These are phyloP conservation scores for Brassica cretica DNA, from an alignment of 345 rosid genomes.

Conservation along the genomic window DNA sequence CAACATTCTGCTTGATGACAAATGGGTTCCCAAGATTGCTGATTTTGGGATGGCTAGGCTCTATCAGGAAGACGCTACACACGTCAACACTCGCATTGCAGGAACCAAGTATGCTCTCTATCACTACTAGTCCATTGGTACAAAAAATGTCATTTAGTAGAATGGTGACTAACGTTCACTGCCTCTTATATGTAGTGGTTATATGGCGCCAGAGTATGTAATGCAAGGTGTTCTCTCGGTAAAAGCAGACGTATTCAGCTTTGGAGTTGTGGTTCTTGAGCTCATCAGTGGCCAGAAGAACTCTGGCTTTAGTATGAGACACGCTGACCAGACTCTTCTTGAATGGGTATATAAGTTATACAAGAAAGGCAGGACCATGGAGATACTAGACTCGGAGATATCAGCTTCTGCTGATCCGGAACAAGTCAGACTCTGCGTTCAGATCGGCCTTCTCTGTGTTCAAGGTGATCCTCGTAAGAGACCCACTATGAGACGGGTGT, in stretches of 20 bases:
- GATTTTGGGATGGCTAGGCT: constrained; percentile 99
- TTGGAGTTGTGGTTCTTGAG: constrained; percentile 90
- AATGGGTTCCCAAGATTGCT: constrained; percentile 96
- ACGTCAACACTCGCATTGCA: constrained; percentile 86
- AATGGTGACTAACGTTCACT: not conserved
- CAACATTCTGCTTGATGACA: constrained; percentile 84
- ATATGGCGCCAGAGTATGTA: constrained; percentile 97
- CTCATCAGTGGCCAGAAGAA: constrained; percentile 81
- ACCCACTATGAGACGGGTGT: constrained; percentile 70
- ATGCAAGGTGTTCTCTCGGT: constrained; percentile 80
- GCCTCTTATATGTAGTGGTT: constrained; percentile 56
- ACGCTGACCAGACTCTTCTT: constrained; percentile 63
- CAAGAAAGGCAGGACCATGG: constrained; percentile 68
- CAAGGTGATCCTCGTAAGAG: constrained; percentile 77
- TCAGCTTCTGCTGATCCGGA: constrained; percentile 53
- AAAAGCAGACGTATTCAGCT: constrained; percentile 95
- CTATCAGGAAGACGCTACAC: constrained; percentile 86
- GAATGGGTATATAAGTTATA: constrained; percentile 91
- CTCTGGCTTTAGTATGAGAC: constrained; percentile 50
- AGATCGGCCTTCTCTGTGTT: constrained; percentile 76
- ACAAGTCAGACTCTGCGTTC: constrained; percentile 69
- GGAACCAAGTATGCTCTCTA: constrained; percentile 82
- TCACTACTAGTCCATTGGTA: not conserved
- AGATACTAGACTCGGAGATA: constrained; percentile 61
- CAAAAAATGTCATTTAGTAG: not conserved